Percentiles rank a stretch among this genome's conserved stretches.
These are phyloP conservation scores for Lathyrus oleraceus DNA, from an alignment of 306 rosid species.

Conservation along the genomic window DNA sequence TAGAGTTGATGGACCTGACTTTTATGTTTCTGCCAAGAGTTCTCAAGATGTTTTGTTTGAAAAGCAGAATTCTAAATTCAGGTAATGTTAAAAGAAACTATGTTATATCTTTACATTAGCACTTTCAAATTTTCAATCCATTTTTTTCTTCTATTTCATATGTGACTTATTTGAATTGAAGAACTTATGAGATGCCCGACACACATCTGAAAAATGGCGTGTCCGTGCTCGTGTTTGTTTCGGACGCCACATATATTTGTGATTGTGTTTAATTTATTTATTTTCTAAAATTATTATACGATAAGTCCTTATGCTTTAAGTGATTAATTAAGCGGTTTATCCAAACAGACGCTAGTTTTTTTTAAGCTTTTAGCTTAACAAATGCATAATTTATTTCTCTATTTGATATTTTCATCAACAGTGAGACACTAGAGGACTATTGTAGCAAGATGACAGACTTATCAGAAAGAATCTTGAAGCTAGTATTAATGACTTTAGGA, in stretches of 20 bases:
- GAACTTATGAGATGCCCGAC: no score
- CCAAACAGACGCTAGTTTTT: neutral
- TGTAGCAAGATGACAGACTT: slow-evolving; percentile 82
- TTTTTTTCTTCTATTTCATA: neutral
- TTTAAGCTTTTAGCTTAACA: neutral
- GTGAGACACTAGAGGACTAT: slow-evolving; percentile 80
- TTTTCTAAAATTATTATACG: no score
- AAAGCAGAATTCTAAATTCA: slow-evolving; percentile 57
- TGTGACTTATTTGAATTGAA: no score
- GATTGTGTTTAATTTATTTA: no score
- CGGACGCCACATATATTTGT: no score
- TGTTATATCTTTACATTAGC: neutral
- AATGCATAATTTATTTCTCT: slow-evolving; percentile 11
- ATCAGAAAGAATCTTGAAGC: slow-evolving; percentile 58
- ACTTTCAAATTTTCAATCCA: neutral
- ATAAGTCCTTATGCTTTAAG: neutral
- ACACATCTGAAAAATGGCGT: no score
- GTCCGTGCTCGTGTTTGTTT: no score
- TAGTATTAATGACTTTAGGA: slow-evolving; percentile 63
- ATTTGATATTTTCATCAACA: slow-evolving; percentile 28
- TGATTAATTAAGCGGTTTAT: neutral
- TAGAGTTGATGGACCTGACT: slow-evolving; percentile 77
- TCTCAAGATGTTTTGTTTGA: slow-evolving; percentile 64
- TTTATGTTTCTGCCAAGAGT: slow-evolving; percentile 69
- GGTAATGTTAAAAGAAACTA: slow-evolving; percentile 44